A percentile compares a stretch with the other conserved stretches of the same genome.
Conservation (phyloP, 2,329 filamentous ascomycete species). For the Calonectria henricotiae region DNA sequence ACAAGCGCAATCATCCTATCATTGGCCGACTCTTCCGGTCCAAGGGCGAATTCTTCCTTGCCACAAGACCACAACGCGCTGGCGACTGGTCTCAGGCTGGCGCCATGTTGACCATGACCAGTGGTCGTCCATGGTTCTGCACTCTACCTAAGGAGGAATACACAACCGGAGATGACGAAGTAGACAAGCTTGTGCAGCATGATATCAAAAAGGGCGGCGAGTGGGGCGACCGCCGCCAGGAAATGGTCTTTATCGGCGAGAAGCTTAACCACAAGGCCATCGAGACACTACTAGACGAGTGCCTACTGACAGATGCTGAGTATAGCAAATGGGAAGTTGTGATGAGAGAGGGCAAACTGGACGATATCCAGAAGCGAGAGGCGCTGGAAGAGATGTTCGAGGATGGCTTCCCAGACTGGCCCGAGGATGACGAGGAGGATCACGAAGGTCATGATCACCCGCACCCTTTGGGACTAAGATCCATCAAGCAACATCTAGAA, state of each 20-base stretch:
- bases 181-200: constrained; percentile 66
- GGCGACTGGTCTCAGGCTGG: constrained; percentile 78
- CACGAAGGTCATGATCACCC: constrained; percentile 52
- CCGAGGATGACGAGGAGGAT: constrained; percentile 60
- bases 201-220: constrained; percentile 70
- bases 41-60: constrained; percentile 75
- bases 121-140: constrained; percentile 73
- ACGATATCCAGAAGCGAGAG: constrained; percentile 62
- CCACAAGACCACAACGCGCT: constrained; percentile 69
- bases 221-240: constrained; percentile 81
- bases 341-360: constrained; percentile 63
- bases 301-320: constrained; percentile 75
- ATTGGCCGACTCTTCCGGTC: constrained; percentile 74
- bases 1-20: constrained; percentile 69
- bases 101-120: constrained; percentile 74
- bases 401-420: constrained; percentile 74
- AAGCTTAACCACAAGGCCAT: constrained; percentile 70
- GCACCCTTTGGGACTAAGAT: constrained; percentile 33
- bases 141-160: constrained; percentile 70
- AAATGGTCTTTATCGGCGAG: constrained; percentile 83
- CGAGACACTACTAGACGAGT: constrained; percentile 71
- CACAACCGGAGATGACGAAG: constrained; percentile 64
- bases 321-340: constrained; percentile 69
- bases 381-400: constrained; percentile 69
- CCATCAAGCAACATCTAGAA: constrained; percentile 47